Percentiles rank a stretch among this genome's conserved stretches.
Evolutionary conservation across 1,284 basidiomycete species (phyloP).

Genomic region (Nidula niveotomentosa): DNA sequence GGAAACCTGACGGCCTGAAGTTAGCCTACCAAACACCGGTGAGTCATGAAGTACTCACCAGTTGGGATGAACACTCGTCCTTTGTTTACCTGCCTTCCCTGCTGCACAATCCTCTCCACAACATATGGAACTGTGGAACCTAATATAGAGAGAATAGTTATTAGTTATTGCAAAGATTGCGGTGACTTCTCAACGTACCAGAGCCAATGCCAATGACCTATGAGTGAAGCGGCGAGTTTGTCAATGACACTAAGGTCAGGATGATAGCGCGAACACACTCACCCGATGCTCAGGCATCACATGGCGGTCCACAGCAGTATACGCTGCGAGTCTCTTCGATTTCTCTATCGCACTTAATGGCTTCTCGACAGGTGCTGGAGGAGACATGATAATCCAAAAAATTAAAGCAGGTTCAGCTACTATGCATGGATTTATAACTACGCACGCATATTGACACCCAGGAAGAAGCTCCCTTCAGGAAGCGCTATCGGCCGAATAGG

Average conservation of each 20-base stretch:
- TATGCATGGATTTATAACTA: not conserved
- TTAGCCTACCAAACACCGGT: not conserved
- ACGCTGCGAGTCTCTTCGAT: slow-evolving; percentile 91
- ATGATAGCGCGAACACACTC: slow-evolving; percentile 20
- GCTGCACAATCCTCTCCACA: slow-evolving; percentile 91
- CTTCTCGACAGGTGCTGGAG: slow-evolving; percentile 5
- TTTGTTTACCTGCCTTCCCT: slow-evolving; percentile 78
- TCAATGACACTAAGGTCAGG: not conserved
- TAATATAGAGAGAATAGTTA: slow-evolving; percentile 17
- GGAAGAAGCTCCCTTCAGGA: slow-evolving; percentile 5
- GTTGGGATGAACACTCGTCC: slow-evolving; percentile 90
- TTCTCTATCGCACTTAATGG: slow-evolving; percentile 55
- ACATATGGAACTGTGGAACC: slow-evolving; percentile 98
- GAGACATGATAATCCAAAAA: not conserved
- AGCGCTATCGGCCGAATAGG: slow-evolving; percentile 15
- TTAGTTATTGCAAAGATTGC: not conserved
- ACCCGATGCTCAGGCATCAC: slow-evolving; percentile 84
- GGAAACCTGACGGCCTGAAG: slow-evolving; percentile 67
- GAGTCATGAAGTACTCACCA: slow-evolving; percentile 39
- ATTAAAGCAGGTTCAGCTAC: not conserved
- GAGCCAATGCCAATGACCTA: slow-evolving; percentile 92
- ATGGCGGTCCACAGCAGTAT: slow-evolving; percentile 92
- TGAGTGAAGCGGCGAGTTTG: not conserved
- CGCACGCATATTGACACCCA: not conserved
- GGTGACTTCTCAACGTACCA: slow-evolving; percentile 39